These are phyloP conservation scores for Suillus plorans DNA, from an alignment of 768 basidiomycete species.

Conservation along the genomic window DNA sequence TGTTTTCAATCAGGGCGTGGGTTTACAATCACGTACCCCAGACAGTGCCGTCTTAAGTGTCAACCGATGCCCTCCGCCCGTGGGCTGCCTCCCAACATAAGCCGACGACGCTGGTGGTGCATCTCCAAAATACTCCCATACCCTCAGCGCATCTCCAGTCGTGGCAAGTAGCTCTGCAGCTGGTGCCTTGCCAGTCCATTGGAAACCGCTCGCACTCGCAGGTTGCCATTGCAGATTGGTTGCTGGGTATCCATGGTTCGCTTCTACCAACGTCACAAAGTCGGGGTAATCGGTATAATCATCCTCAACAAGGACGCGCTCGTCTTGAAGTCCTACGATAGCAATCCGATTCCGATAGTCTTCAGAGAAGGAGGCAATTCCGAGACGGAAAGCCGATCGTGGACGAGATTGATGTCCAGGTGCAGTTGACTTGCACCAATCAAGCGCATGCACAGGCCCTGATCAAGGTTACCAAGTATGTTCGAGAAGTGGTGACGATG, in stretches of 20 bases:
- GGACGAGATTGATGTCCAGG: slow-evolving; percentile 72
- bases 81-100: slow-evolving; percentile 70
- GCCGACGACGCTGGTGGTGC: slow-evolving; percentile 52
- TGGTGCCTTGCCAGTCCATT: slow-evolving; percentile 68
- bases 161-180: slow-evolving; percentile 86
- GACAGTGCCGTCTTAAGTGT: slow-evolving; percentile 76
- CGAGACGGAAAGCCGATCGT: slow-evolving; percentile 80
- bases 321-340: slow-evolving; percentile 77
- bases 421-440: slow-evolving; percentile 84
- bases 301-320: slow-evolving; percentile 84
- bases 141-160: slow-evolving; percentile 87
- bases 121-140: slow-evolving; percentile 87
- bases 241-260: slow-evolving; percentile 88
- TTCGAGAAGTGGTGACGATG: slow-evolving; percentile 1
- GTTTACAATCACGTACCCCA: slow-evolving; percentile 54
- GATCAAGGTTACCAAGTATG: slow-evolving; percentile 18
- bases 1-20: slow-evolving; percentile 8
- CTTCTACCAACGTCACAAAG: slow-evolving; percentile 83
- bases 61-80: slow-evolving; percentile 59
- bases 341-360: slow-evolving; percentile 83
- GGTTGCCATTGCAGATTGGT: slow-evolving; percentile 96
- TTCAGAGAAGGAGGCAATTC: slow-evolving; percentile 82
- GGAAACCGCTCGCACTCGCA: slow-evolving; percentile 55
- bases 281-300: slow-evolving; percentile 82
- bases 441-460: slow-evolving; percentile 87